These are phyloP conservation scores for Aphanomyces astaci DNA, from an alignment of 352 stramenopile genomes.

Conservation along the genomic window DNA sequence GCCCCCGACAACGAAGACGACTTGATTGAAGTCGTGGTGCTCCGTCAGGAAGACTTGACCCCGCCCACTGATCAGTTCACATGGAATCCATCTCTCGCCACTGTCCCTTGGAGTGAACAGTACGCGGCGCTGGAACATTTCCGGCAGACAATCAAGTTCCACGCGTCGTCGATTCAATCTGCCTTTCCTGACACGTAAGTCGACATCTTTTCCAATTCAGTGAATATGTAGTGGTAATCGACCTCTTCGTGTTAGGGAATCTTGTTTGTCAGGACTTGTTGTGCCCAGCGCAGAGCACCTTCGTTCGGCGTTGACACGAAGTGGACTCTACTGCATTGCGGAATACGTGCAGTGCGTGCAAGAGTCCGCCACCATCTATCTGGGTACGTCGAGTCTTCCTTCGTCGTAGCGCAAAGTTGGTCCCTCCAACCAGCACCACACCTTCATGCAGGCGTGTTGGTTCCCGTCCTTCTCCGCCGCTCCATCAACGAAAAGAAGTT, in stretches of 20 bases:
- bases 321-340: constrained; percentile 4
- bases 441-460: neutral
- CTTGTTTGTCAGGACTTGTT: neutral
- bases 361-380: neutral
- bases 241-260: neutral
- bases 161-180: neutral
- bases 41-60: constrained; percentile 9
- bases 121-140: constrained; percentile 11
- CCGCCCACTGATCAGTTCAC: neutral
- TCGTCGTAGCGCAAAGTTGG: neutral
- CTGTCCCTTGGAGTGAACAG: constrained; percentile 7
- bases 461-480: constrained; percentile 1
- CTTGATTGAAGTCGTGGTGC: constrained; percentile 15
- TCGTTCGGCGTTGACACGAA: constrained; percentile 6
- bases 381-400: neutral
- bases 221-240: neutral
- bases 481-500: constrained; percentile 22
- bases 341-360: constrained; percentile 8
- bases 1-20: constrained; percentile 23
- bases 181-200: neutral
- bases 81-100: neutral
- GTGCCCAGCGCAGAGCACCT: constrained; percentile 11
- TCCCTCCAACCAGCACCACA: neutral
- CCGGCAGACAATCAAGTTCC: constrained; percentile 21
- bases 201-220: no score